phyloP scores from a whole-genome alignment of 495 filamentous ascomycete species.

The Talaromyces stipitatus region DNA sequence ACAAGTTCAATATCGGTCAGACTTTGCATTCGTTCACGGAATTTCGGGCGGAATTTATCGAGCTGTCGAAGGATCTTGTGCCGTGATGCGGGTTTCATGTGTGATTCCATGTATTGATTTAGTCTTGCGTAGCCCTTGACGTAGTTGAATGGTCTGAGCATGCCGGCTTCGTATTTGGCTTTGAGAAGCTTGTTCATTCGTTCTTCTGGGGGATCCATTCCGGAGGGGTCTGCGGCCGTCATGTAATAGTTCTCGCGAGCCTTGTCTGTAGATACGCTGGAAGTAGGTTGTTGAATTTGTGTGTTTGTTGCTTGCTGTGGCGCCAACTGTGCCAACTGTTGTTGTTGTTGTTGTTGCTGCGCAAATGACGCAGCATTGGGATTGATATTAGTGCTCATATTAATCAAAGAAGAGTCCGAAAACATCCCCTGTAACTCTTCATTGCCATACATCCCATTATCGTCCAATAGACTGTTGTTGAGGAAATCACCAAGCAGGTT shows the following conservation, averaged over 20 bases:
- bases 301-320: conserved; percentile 35
- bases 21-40: conserved; percentile 86
- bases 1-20: conserved; percentile 90
- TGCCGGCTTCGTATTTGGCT: conserved; percentile 90
- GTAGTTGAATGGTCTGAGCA: conserved; percentile 96
- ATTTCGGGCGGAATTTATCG: conserved; percentile 88
- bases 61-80: conserved; percentile 85
- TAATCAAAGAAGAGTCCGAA: conserved; percentile 47
- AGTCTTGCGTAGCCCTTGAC: conserved; percentile 89
- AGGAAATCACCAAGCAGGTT: conserved; percentile 95
- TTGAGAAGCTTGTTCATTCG: conserved; percentile 91
- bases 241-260: conserved; percentile 88
- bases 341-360: conserved; percentile 20
- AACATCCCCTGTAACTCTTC: conserved; percentile 52
- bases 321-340: conserved; percentile 19
- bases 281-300: conserved; percentile 51
- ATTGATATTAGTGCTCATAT: conserved; percentile 32
- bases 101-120: conserved; percentile 80
- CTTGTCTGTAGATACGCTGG: conserved; percentile 63
- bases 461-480: conserved; percentile 78
- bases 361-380: conserved; percentile 22
- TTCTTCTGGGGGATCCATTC: conserved; percentile 85
- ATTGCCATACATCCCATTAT: conserved; percentile 56
- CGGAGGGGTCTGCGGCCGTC: conserved; percentile 89
- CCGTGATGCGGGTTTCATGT: conserved; percentile 70